Evolutionary conservation across 805 yeast species (phyloP), one percentile per base, ranked within the genome.

Genomic region (Saccharomyces jurei): DNA sequence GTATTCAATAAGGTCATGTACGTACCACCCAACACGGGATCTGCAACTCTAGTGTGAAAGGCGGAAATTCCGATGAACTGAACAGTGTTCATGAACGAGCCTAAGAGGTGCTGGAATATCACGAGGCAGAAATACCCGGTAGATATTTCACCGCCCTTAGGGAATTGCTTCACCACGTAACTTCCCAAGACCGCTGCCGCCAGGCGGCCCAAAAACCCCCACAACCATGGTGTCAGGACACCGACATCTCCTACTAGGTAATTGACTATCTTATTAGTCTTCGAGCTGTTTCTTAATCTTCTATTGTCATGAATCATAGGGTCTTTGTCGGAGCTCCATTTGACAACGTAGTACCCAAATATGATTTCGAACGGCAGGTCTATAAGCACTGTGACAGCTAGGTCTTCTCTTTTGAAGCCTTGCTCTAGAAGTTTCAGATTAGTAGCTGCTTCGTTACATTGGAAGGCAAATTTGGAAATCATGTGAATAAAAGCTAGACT

Each of bases 1-100:
- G 99, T 94, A 70, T 94, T 94, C 55, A 94, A 75, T 0, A 96
- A 84, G 0, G 99, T 94, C 98, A 94, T 92, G 69, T 94, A 94
- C 0, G 99, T 94, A 1, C 99, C 99, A 17, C 99, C 99, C 63
- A 94, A 88, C 21, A 83, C 72, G 0, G 99, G 98, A 67, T 94
- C 99, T 1, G 99, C 96, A 53, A 94, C 87, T 62, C 85, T 83
- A 2, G 97, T 92, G 71, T 92, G 97, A 77, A 94, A 94, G 0
- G 98, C 96, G 65, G 90, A 86, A 47, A 94, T 82, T 1, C 96
- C 87, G 21, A 94, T 98, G 73, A 94, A 92, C 71, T 92, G 98
- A 54, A 94, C 84, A 0, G 99, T 94, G 5, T 90, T 80, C 96
- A 92, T 88, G 71, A 94, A 91, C 9, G 96, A 87, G 17, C 95